These are phyloP conservation scores for Epichloe hybrida DNA, from an alignment of 2,329 filamentous ascomycete genomes.

Conservation along the genomic window DNA sequence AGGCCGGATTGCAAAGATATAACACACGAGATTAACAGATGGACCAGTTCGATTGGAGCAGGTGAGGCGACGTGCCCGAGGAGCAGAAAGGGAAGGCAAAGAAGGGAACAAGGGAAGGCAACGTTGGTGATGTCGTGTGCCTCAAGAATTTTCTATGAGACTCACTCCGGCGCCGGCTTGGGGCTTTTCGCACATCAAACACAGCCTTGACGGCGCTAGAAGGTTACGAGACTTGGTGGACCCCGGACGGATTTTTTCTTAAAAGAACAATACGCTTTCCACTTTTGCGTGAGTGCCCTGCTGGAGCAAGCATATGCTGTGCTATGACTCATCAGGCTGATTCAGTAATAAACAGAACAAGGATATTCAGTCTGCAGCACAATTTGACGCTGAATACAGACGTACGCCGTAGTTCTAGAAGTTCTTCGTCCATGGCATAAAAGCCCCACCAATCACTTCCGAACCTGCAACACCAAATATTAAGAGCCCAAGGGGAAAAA, in stretches of 20 bases:
- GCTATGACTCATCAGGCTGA: background rate
- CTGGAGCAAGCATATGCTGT: background rate
- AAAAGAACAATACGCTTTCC: background rate
- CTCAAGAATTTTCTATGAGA: background rate
- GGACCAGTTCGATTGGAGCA: background rate
- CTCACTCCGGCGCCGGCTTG: background rate
- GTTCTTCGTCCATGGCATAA: too few species aligned
- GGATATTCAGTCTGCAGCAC: too few species aligned
- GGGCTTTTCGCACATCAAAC: background rate
- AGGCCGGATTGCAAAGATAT: too few species aligned
- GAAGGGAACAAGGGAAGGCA: background rate
- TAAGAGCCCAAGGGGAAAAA: too few species aligned
- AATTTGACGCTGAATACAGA: too few species aligned
- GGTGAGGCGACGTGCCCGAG: conserved; percentile 9
- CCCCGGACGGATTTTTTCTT: background rate
- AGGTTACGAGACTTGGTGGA: background rate
- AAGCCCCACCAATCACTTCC: too few species aligned
- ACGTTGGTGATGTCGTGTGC: background rate
- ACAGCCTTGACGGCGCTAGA: background rate
- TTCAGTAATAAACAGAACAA: too few species aligned
- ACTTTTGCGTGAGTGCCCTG: background rate
- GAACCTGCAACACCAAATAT: too few species aligned
- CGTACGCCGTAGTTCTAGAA: too few species aligned
- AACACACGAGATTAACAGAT: too few species aligned
- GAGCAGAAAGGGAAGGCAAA: background rate